Evolutionary conservation across 331 rosid genomes (phyloP), one percentile per base, ranked within the genome.

Genomic region (Prunus yedoensis): DNA sequence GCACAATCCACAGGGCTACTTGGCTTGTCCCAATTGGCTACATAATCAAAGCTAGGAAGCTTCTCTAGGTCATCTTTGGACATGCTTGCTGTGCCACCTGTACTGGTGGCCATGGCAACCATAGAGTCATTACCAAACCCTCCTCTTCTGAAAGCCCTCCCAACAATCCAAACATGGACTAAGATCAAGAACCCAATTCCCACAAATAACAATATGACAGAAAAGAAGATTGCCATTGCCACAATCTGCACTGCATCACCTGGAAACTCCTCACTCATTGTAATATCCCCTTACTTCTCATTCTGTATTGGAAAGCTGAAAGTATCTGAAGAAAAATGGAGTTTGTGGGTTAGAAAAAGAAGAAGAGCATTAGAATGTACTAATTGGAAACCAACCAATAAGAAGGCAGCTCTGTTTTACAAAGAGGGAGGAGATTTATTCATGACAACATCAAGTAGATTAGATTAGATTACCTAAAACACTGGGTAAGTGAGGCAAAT

Each of bases 41-140:
- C 74, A 43, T 87, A 91, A 21, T 87, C 79, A 79, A 72, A 86
- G 77, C 86, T 82, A 3, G 96, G 92, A 79, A 91, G 93, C 81
- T 85, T 89, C 73, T 87, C 87, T 47, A 91, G 54, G 53, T 85
- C 89, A 21, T 75, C 66, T 10, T 52, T 82, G 10, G 87, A 80
- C 89, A 89, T 81, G 73, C 80, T 77, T 78, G 51, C 69, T 4
- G 66, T 82, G 67, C 16, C 14, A 12, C 18, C 14, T 3, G 47
- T 28, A 13, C 23, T 23, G 45, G 17, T 25, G 47, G 67, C 81
- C 30, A 79, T 73, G 53, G 75, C 91, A 30, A 13, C 77, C 59
- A 53, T 74, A 18, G 56, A 53, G 12, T 67, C 80, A 54, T 73
- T 20, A 0, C 53, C 74, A 4, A 57, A 28, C 56, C 70, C 82